Evolutionary conservation across 495 filamentous ascomycete genomes (phyloP).

Genomic region (Coniosporium apollinis): DNA sequence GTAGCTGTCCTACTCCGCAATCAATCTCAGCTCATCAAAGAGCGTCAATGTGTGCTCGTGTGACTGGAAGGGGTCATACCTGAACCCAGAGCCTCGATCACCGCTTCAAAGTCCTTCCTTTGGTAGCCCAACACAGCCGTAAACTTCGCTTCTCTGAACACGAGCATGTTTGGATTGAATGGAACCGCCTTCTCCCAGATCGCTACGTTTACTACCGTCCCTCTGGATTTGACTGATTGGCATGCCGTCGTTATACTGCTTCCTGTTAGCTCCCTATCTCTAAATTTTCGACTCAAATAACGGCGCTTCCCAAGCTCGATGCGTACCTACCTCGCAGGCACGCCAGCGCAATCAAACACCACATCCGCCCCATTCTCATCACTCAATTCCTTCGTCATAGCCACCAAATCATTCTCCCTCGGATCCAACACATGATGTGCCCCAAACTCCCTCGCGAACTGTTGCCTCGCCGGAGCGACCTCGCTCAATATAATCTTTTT

Average conservation of each 20-base stretch:
- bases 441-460: constrained; percentile 18
- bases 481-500: constrained; percentile 16
- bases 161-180: constrained; percentile 21
- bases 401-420: constrained; percentile 12
- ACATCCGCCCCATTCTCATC: constrained; percentile 15
- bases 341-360: constrained; percentile 22
- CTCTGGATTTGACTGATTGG: constrained; percentile 13
- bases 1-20: constrained; percentile 12
- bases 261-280: too few species aligned
- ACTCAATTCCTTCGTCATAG: constrained; percentile 10
- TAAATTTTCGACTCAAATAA: too few species aligned
- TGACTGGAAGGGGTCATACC: constrained; percentile 1
- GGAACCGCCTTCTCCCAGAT: constrained; percentile 22
- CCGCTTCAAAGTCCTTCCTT: constrained; percentile 20
- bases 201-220: constrained; percentile 20
- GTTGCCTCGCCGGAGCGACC: constrained; percentile 15
- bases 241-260: constrained; percentile 12
- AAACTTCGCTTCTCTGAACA: constrained; percentile 19
- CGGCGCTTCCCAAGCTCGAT: too few species aligned
- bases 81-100: constrained; percentile 16
- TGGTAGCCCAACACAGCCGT: constrained; percentile 19
- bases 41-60: too few species aligned
- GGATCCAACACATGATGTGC: constrained; percentile 20
- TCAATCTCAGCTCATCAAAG: not conserved
- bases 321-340: too few species aligned